Evolutionary conservation across 169 alveolate genomes (phyloP).

Genomic region (Cryptosporidium felis): DNA sequence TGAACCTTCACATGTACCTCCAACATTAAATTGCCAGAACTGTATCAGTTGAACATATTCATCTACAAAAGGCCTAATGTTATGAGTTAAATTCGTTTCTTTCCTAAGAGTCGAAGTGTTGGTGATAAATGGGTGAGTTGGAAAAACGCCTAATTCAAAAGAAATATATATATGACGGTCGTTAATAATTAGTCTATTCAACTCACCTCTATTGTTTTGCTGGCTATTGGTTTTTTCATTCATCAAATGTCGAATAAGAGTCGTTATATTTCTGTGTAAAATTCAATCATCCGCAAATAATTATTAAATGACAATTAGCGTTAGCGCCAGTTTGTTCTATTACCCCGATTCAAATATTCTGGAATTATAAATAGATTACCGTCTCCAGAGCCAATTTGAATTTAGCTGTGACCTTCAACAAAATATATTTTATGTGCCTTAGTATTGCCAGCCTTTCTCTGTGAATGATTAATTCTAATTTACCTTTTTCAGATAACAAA

Average conservation of each 20-base stretch:
- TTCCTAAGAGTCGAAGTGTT: not conserved
- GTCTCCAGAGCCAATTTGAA: not conserved
- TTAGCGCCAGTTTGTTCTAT: not conserved
- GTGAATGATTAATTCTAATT: conserved; percentile 6
- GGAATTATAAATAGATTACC: not conserved
- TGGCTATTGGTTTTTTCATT: not conserved
- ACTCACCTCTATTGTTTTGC: not conserved
- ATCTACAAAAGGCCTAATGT: not conserved
- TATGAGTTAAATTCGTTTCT: not conserved
- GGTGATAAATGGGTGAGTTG: conserved; percentile 33
- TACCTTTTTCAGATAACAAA: not conserved
- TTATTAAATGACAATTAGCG: not conserved
- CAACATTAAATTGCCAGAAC: conserved; percentile 47
- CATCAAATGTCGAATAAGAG: too few species aligned
- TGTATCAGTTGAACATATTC: conserved; percentile 18
- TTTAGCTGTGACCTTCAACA: not conserved
- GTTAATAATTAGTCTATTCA: not conserved
- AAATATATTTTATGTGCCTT: not conserved
- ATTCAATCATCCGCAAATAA: not conserved
- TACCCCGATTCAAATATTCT: not conserved
- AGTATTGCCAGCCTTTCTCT: conserved; percentile 1
- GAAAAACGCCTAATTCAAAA: conserved; percentile 33
- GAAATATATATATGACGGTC: not conserved
- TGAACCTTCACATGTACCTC: not conserved
- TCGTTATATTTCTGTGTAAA: too few species aligned